Evolutionary conservation across 495 filamentous ascomycete genomes (phyloP).

Genomic region (Aspergillus steynii): DNA sequence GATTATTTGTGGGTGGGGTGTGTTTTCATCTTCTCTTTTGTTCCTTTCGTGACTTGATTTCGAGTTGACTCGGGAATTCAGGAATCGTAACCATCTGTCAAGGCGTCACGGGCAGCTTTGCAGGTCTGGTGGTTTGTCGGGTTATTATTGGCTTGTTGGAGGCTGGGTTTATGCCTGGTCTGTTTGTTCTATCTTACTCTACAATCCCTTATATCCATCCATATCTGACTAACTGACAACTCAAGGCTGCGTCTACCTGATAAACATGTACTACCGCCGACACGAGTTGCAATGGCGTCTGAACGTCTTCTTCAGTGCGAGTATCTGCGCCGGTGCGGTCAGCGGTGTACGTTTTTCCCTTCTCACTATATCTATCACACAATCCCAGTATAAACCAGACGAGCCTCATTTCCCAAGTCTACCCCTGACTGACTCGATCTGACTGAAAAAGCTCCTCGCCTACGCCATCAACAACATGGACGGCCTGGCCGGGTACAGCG

Average conservation of each 20-base stretch:
- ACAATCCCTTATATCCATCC: not conserved
- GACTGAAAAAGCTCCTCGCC: constrained; percentile 48
- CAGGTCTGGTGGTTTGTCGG: constrained; percentile 53
- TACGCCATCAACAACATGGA: constrained; percentile 59
- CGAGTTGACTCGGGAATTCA: constrained; percentile 7
- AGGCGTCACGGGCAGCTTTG: constrained; percentile 54
- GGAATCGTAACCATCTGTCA: constrained; percentile 55
- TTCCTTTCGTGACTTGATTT: not conserved
- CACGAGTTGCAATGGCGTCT: constrained; percentile 61
- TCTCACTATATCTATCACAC: not conserved
- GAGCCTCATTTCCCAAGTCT: no score
- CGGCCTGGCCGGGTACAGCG: constrained; percentile 47
- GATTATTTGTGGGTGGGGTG: constrained; percentile 58
- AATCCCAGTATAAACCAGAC: no score
- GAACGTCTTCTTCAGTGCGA: constrained; percentile 58
- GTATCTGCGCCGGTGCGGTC: constrained; percentile 60
- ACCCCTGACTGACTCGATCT: no score
- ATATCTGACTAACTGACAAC: constrained; percentile 5
- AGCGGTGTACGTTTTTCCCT: constrained; percentile 44
- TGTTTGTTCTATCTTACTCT: constrained; percentile 10
- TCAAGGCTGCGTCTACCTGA: constrained; percentile 48
- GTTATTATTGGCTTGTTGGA: constrained; percentile 61
- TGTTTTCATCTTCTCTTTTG: constrained; percentile 3
- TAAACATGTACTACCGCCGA: constrained; percentile 63
- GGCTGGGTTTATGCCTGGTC: constrained; percentile 57